Conservation (phyloP, 2,329 filamentous ascomycete species). For the Xylaria hypoxylon region DNA sequence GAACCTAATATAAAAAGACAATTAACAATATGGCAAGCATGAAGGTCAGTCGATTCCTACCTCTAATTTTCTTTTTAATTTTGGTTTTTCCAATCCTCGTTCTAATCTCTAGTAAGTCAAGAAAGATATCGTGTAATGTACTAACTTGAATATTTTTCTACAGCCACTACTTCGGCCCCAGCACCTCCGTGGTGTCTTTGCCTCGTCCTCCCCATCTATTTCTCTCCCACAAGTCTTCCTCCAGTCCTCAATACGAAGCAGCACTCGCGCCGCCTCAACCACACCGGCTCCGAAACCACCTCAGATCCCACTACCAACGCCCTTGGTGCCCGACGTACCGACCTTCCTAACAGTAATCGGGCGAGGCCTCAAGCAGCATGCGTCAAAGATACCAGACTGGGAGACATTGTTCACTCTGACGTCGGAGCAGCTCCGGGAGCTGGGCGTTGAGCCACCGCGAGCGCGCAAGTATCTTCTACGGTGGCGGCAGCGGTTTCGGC, state of each 20-base stretch:
- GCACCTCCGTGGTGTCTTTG: slow-evolving; percentile 44
- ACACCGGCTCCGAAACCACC: slow-evolving; percentile 21
- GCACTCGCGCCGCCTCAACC: slow-evolving; percentile 31
- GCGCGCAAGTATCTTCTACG: slow-evolving; percentile 84
- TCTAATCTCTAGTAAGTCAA: neutral
- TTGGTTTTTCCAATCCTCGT: too few relatives aligned
- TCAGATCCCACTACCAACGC: slow-evolving; percentile 75
- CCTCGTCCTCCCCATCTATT: slow-evolving; percentile 2
- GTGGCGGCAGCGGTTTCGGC: slow-evolving; percentile 87
- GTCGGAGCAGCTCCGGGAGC: slow-evolving; percentile 80
- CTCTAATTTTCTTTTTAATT: neutral
- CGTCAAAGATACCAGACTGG: slow-evolving; percentile 90
- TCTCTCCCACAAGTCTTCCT: slow-evolving; percentile 18
- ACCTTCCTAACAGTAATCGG: slow-evolving; percentile 94
- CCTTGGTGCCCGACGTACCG: slow-evolving; percentile 84
- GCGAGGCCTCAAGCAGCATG: slow-evolving; percentile 83
- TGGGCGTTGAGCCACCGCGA: slow-evolving; percentile 88
- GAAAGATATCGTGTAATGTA: neutral
- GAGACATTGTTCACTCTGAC: slow-evolving; percentile 86
- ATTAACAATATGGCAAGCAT: slow-evolving; percentile 43
- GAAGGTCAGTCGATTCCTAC: slow-evolving; percentile 40
- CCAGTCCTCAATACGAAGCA: slow-evolving; percentile 32
- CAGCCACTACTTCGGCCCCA: slow-evolving; percentile 50
- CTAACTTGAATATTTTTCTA: slow-evolving; percentile 14
- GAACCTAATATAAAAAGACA: slow-evolving; percentile 19